Base-by-base conservation (phyloP, 768 basidiomycete species). In the Xerocomellus amylosporus region DNA sequence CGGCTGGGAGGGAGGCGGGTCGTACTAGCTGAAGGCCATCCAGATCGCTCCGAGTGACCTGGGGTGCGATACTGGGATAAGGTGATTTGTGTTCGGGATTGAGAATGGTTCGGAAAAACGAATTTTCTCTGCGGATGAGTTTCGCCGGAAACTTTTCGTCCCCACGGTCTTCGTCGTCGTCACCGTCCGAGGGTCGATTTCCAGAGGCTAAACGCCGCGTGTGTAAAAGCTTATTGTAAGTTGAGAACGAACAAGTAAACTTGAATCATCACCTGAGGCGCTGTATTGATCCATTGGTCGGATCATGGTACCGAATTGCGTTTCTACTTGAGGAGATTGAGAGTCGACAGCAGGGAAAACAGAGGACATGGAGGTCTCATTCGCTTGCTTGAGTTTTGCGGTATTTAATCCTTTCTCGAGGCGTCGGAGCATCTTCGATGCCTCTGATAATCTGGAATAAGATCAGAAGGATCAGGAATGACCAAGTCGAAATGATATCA, bases 361-460 rank as follows among this genome's bases (percentile, higher is more conserved):
- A 31, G 66, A 67, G 39, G 71, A 69, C 56, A 71, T 60, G 12
- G 69, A 62, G 24, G 69, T 63, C 31, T 70, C 69, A n/a, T 52
- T 71, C 4, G 65, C 63, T 19, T 85, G 84, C 71, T 90, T 90
- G 70, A 84, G 77, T 68, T 90, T 90, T 34, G 87, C 86, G 36
- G 74, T 82, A 69, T 85, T 88, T 58, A 90, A 79, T 50, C 87
- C 88, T 67, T 91, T 93, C 74, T 93, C 91, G 40, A 93, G 77
- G 45, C 89, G 83, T 49, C 90, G 84, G 49, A 92, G 84, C 87
- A 91, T 89, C 69, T 92, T 92, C 37, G 91, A 92, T 43, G 89
- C 89, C 68, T 93, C 91, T 36, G 90, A 92, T 40, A 93, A 75
- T 71, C 90, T 92, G 59, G 24, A 45, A 60, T 44, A 49, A 42